These are phyloP conservation scores for Paramyrothecium sp. DNA, from an alignment of 2,329 filamentous ascomycete species.

Conservation along the genomic window DNA sequence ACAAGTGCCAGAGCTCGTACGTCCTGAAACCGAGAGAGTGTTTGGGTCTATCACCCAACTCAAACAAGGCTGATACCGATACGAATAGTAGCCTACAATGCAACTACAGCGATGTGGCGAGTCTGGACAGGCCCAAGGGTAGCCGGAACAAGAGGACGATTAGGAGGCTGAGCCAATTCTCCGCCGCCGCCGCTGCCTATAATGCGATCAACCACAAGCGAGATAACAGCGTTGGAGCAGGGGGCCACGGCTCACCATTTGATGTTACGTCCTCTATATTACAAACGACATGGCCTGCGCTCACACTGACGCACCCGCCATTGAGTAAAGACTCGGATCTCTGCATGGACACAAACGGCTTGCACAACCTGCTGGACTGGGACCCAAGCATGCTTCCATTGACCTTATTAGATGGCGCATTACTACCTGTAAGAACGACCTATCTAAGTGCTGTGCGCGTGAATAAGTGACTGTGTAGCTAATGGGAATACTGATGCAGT, in stretches of 20 bases:
- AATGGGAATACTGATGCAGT: no score
- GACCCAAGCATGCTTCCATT: not conserved
- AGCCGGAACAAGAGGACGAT: constrained; percentile 1
- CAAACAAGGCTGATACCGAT: no score
- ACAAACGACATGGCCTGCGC: not conserved
- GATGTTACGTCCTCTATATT: not conserved
- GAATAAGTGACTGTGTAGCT: no score
- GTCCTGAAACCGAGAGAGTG: not conserved
- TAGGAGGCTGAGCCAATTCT: not conserved
- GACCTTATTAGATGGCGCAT: not conserved
- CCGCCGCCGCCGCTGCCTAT: not conserved
- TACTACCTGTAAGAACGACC: not conserved
- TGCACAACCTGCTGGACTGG: not conserved
- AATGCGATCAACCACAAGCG: not conserved
- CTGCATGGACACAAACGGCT: not conserved
- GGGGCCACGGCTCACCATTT: not conserved
- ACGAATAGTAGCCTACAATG: not conserved
- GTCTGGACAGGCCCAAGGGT: not conserved
- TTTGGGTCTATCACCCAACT: no score
- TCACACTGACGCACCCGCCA: no score
- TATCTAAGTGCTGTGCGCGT: no score
- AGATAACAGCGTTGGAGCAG: not conserved
- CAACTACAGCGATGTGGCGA: not conserved
- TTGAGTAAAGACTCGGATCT: not conserved
- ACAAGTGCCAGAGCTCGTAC: not conserved